Evolutionary conservation across 805 yeast genomes (phyloP).

Genomic region (Pichia rugopelliculosa): DNA sequence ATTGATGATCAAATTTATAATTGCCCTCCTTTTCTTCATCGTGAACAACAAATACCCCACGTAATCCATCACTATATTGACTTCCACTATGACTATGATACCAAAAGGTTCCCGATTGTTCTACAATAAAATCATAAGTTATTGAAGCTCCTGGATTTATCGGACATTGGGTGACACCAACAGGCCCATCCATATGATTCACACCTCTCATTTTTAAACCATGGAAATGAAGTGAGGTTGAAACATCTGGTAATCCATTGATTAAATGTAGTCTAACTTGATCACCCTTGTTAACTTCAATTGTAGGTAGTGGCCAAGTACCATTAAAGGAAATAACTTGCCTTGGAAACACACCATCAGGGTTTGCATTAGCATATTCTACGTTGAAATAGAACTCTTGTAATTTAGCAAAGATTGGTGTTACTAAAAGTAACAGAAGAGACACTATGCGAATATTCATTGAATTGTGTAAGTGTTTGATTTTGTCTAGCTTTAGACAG

Average conservation of each 20-base stretch:
- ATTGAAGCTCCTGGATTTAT: slow-evolving; percentile 60
- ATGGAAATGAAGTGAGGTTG: slow-evolving; percentile 71
- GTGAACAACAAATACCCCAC: slow-evolving; percentile 62
- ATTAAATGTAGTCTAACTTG: slow-evolving; percentile 50
- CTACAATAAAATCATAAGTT: slow-evolving; percentile 63
- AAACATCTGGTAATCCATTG: slow-evolving; percentile 45
- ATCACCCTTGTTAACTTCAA: slow-evolving; percentile 60
- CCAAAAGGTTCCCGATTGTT: slow-evolving; percentile 78
- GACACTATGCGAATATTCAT: not conserved
- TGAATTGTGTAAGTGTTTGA: too few relatives aligned
- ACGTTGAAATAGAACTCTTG: slow-evolving; percentile 54
- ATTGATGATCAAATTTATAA: slow-evolving; percentile 57
- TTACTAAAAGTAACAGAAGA: not conserved
- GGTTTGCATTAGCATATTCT: slow-evolving; percentile 54
- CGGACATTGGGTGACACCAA: slow-evolving; percentile 74
- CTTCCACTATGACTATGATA: slow-evolving; percentile 74
- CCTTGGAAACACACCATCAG: slow-evolving; percentile 54
- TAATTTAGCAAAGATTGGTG: slow-evolving; percentile 24
- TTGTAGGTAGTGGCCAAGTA: slow-evolving; percentile 66
- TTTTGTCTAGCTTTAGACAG: too few relatives aligned
- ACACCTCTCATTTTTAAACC: slow-evolving; percentile 64
- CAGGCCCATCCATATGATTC: slow-evolving; percentile 70
- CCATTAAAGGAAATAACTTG: slow-evolving; percentile 61
- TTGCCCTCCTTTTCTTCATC: slow-evolving; percentile 40
- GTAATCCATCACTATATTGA: slow-evolving; percentile 72